A percentile compares a stretch with the other conserved stretches of the same genome.
Conservation (phyloP, 257 asterid species). For the Solanum gracilifrons region DNA sequence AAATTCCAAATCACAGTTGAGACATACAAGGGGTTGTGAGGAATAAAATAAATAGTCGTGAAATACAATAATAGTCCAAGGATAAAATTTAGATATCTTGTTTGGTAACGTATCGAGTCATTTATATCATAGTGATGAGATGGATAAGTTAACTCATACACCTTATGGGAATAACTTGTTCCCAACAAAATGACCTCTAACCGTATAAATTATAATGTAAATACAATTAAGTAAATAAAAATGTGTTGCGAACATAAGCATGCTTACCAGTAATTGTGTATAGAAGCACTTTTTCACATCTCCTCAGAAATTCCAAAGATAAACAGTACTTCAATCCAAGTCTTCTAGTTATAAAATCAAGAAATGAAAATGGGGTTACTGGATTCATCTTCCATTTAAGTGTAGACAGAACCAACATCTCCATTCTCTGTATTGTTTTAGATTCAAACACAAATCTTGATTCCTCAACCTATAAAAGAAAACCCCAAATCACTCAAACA, state of each 20-base stretch:
- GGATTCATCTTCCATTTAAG: conserved; percentile 67
- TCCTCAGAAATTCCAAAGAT: conserved; percentile 27
- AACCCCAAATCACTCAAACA: not conserved
- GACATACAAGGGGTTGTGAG: not conserved
- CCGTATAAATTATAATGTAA: no score
- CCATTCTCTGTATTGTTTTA: conserved; percentile 59
- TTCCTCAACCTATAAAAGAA: conserved; percentile 34
- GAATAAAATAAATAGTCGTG: no score
- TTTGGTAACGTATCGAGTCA: no score
- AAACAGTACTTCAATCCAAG: conserved; percentile 12
- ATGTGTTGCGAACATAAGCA: not conserved
- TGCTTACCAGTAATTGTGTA: conserved; percentile 33
- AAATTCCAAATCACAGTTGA: not conserved
- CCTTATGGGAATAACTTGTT: no score
- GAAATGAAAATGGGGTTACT: conserved; percentile 48
- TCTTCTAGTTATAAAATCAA: conserved; percentile 31
- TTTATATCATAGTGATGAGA: no score
- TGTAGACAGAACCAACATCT: conserved; percentile 44
- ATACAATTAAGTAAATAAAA: not conserved
- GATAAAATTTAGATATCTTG: no score
- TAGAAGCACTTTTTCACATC: conserved; percentile 46
- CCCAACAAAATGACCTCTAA: no score
- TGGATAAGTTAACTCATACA: not conserved
- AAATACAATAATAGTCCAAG: no score
- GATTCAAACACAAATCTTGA: conserved; percentile 42